Evolutionary conservation across 176 grass and related monocot species (phyloP), one percentile per base, ranked within the genome.

Genomic region (Echinochloa phyllopogon): DNA sequence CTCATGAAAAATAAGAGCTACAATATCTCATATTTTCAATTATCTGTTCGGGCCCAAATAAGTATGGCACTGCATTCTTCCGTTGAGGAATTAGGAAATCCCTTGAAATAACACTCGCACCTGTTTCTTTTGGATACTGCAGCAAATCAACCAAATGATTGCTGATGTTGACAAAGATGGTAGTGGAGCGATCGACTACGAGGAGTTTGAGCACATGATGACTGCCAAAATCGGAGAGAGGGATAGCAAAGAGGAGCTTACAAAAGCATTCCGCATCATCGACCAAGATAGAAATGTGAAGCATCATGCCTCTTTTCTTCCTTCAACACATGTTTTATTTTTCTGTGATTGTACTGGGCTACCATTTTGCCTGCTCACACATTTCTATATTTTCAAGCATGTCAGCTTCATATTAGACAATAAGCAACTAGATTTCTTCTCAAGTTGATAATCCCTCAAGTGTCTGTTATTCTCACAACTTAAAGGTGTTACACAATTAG

Each of bases 91-190:
- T 43, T 59, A 42, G 17, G 9, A 80, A 74, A 44, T 37, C 62
- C 37, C 18, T 87, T 20, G 38, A 55, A 29, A 6, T 91, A 44
- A 87, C 44, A 24, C 51, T 68, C 36, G 21, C 41, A 44, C 13
- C 11, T 2, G 42, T 11, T 24, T 24, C 43, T 63, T 62, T 67
- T 57, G 74, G 67, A 59, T 94, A 90, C 79, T 91, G 52, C 88
- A 99, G 97, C 89, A 99, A 92, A 91, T 99, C 51, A 87, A 89
- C n/a, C 73, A 92, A 88, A 94, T 99, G 92, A 99, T 99, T 89
- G 89, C 86, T 88, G 94, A 99, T 86, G 92, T 99, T 37, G 97
- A 99, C 82, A 94, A 99, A 92, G 92, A 96, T 89, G 87, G 89
- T 2, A 99, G 90, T 65, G 97, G 97, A 61, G 90, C 94, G 8